phyloP scores from a whole-genome alignment of 1,284 basidiomycete species.

The Schizopora paradoxa region DNA sequence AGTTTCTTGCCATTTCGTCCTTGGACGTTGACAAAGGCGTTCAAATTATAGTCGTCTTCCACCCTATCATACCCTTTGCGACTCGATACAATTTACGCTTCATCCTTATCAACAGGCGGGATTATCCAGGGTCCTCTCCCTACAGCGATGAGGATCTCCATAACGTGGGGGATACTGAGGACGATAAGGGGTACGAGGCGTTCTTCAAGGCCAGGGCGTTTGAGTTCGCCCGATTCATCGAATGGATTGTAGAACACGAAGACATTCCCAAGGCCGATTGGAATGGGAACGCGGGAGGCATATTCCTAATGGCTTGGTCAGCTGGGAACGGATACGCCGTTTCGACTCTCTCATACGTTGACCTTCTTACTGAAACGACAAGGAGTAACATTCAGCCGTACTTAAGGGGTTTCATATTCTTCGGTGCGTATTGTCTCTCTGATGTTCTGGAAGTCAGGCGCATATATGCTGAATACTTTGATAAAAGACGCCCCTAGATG shows the following conservation, averaged over 20 bases:
- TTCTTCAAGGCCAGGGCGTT: slow-evolving; percentile 12
- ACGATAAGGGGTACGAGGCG: background rate
- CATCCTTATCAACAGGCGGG: slow-evolving; percentile 21
- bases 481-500: slow-evolving; percentile 15
- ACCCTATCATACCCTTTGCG: slow-evolving; percentile 19
- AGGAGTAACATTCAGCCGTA: slow-evolving; percentile 15
- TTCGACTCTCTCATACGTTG: slow-evolving; percentile 12
- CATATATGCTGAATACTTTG: background rate
- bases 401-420: slow-evolving; percentile 16
- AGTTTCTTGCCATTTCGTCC: slow-evolving; percentile 2
- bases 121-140: slow-evolving; percentile 23
- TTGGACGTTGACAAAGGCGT: background rate
- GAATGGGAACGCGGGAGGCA: slow-evolving; percentile 15
- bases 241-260: slow-evolving; percentile 15
- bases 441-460: no score
- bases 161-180: background rate
- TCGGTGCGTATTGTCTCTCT: slow-evolving; percentile 13
- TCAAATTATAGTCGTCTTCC: slow-evolving; percentile 19
- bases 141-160: slow-evolving; percentile 18
- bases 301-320: slow-evolving; percentile 19
- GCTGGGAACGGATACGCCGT: slow-evolving; percentile 11
- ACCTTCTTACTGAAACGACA: slow-evolving; percentile 8
- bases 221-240: slow-evolving; percentile 20
- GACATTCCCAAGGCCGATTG: slow-evolving; percentile 8
- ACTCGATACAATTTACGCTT: slow-evolving; percentile 19